Evolutionary conservation across 495 filamentous ascomycete species (phyloP).

Genomic region (Physcia stellaris): DNA sequence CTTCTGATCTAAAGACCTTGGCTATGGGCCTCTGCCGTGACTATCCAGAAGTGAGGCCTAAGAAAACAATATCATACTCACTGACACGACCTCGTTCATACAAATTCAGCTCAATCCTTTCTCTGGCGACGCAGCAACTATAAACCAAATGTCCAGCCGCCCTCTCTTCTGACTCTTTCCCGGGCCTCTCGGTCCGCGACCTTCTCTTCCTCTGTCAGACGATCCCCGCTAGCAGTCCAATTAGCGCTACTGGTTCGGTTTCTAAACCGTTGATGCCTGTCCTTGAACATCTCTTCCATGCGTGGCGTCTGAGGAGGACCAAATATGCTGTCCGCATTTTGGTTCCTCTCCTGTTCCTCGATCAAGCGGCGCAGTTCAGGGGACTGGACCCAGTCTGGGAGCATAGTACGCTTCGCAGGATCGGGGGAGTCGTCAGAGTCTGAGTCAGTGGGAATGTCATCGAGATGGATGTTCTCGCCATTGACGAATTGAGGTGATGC

Average conservation of each 20-base stretch:
- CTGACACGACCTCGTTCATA: too few relatives aligned
- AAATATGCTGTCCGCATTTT: constrained; percentile 76
- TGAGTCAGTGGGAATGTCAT: constrained; percentile 83
- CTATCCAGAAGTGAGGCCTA: too few relatives aligned
- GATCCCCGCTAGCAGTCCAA: constrained; percentile 70
- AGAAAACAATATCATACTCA: too few relatives aligned
- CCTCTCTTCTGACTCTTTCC: constrained; percentile 66
- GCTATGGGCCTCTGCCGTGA: too few relatives aligned
- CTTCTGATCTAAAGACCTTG: too few relatives aligned
- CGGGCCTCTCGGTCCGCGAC: constrained; percentile 65
- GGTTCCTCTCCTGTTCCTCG: constrained; percentile 57
- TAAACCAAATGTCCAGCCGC: constrained; percentile 65
- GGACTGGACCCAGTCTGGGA: constrained; percentile 73
- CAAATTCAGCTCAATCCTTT: too few relatives aligned
- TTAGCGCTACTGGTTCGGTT: constrained; percentile 84
- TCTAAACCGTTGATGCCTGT: constrained; percentile 70
- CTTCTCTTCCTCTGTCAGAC: constrained; percentile 80
- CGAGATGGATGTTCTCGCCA: constrained; percentile 78
- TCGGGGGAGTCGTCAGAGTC: constrained; percentile 79
- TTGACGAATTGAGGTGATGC: constrained; percentile 45
- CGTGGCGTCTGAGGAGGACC: constrained; percentile 72
- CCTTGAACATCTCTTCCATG: constrained; percentile 93
- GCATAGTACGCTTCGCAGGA: constrained; percentile 49
- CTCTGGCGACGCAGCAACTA: too few relatives aligned
- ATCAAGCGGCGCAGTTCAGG: constrained; percentile 61